phyloP scores from a whole-genome alignment of 1,284 basidiomycete species.

The Ustilago sp. region DNA sequence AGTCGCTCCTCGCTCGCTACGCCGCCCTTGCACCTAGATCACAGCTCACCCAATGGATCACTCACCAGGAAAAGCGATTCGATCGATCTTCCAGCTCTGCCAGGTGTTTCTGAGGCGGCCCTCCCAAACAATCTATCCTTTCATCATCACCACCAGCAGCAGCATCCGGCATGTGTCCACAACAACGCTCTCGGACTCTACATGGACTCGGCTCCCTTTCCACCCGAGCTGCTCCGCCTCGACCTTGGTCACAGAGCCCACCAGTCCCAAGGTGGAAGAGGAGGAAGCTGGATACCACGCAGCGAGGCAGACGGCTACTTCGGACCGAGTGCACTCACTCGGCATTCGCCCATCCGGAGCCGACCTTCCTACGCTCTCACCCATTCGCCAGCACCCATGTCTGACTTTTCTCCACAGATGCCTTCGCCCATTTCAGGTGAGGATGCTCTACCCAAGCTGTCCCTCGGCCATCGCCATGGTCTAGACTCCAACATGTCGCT shows the following conservation, averaged over 20 bases:
- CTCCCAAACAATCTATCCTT: not conserved
- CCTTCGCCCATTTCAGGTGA: constrained; percentile 22
- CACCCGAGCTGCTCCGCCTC: constrained; percentile 16
- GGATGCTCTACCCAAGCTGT: constrained; percentile 18
- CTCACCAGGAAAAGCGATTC: not conserved
- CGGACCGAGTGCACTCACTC: not conserved
- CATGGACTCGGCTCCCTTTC: constrained; percentile 24
- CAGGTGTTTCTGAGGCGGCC: not conserved
- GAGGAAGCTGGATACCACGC: constrained; percentile 9
- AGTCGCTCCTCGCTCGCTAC: constrained; percentile 12
- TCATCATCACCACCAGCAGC: not conserved
- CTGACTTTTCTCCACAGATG: constrained; percentile 9
- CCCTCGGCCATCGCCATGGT: constrained; percentile 20
- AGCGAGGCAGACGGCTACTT: constrained; percentile 21
- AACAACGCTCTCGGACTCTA: constrained; percentile 33
- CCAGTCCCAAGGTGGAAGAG: not conserved
- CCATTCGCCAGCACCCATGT: constrained; percentile 17
- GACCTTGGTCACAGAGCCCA: constrained; percentile 1
- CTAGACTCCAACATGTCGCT: constrained; percentile 12
- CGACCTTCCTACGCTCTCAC: constrained; percentile 2
- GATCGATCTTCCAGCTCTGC: not conserved
- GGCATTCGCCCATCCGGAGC: not conserved
- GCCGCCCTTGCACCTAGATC: not conserved
- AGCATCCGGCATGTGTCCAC: not conserved
- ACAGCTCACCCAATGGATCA: constrained; percentile 3